Conservation (phyloP, 768 basidiomycete genomes). For the Russula olivacea region DNA sequence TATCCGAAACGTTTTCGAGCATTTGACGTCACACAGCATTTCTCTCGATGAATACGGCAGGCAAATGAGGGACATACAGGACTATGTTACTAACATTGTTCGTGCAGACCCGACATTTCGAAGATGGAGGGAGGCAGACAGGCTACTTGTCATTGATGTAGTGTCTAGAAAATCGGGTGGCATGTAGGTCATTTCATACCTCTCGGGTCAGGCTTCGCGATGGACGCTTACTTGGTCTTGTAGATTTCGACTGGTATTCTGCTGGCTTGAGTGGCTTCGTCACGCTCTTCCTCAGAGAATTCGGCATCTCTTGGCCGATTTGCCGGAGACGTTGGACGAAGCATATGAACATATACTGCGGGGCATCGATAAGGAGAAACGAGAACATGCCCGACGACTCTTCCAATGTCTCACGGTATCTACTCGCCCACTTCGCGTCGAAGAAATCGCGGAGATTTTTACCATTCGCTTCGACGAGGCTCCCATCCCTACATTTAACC, state of each 20-base stretch:
- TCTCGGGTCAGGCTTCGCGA: neutral
- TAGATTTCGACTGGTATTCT: neutral
- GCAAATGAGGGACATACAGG: neutral
- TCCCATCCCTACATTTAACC: no score
- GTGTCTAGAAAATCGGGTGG: slow-evolving; percentile 6
- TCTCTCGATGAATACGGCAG: slow-evolving; percentile 1
- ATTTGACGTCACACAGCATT: neutral
- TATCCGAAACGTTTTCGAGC: neutral
- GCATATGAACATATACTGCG: neutral
- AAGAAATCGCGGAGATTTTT: neutral
- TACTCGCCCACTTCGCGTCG: neutral
- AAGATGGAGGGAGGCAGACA: slow-evolving; percentile 2
- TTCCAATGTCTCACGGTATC: neutral
- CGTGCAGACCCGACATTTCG: neutral
- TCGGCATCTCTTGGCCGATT: neutral
- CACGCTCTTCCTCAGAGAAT: neutral
- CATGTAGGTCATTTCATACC: slow-evolving; percentile 2
- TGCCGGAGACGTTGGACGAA: neutral
- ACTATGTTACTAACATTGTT: neutral
- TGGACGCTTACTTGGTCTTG: neutral
- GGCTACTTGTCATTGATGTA: neutral
- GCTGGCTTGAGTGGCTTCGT: neutral
- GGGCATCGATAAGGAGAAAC: neutral
- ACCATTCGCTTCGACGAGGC: no score
- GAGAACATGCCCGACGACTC: neutral